These are phyloP conservation scores for Berkeleyomyces rouxiae DNA, from an alignment of 2,329 filamentous ascomycete genomes.

Conservation along the genomic window DNA sequence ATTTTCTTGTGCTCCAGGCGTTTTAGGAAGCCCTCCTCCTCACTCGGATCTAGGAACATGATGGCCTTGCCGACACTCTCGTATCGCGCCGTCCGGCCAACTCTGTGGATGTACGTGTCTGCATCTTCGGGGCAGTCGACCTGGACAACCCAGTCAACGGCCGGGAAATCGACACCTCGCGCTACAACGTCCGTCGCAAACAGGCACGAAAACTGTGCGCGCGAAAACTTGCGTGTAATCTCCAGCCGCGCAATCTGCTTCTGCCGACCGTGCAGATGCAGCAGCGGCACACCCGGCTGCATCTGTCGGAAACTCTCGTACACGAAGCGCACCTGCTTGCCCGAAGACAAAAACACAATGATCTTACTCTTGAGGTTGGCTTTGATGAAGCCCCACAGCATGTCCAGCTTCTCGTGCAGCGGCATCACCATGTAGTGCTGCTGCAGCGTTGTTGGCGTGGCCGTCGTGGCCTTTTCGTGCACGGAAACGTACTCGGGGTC, in stretches of 20 bases:
- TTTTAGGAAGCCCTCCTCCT: conserved; percentile 81
- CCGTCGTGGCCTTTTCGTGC: conserved; percentile 62
- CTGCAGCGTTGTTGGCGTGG: conserved; percentile 69
- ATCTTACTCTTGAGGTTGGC: conserved; percentile 87
- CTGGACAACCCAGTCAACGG: conserved; percentile 98
- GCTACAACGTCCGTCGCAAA: conserved; percentile 95
- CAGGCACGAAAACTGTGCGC: conserved; percentile 67
- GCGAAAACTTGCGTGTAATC: conserved; percentile 68
- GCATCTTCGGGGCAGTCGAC: conserved; percentile 92
- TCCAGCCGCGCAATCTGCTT: conserved; percentile 81
- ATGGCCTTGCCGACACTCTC: conserved; percentile 76
- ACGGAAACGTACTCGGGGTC: conserved; percentile 93
- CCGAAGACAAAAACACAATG: conserved; percentile 84
- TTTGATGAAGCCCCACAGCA: conserved; percentile 81
- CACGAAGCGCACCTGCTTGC: conserved; percentile 90
- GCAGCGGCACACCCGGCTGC: conserved; percentile 80
- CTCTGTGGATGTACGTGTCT: conserved; percentile 94
- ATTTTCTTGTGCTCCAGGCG: conserved; percentile 79
- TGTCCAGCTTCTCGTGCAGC: conserved; percentile 77
- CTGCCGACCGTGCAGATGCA: conserved; percentile 87
- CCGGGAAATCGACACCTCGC: conserved; percentile 84
- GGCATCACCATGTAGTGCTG: conserved; percentile 85
- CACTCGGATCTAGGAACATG: conserved; percentile 78
- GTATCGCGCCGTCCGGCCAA: conserved; percentile 87
- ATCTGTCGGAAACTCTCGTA: conserved; percentile 87